These are phyloP conservation scores for Hypoxylon sp. DNA, from an alignment of 2,329 filamentous ascomycete species.

Conservation along the genomic window DNA sequence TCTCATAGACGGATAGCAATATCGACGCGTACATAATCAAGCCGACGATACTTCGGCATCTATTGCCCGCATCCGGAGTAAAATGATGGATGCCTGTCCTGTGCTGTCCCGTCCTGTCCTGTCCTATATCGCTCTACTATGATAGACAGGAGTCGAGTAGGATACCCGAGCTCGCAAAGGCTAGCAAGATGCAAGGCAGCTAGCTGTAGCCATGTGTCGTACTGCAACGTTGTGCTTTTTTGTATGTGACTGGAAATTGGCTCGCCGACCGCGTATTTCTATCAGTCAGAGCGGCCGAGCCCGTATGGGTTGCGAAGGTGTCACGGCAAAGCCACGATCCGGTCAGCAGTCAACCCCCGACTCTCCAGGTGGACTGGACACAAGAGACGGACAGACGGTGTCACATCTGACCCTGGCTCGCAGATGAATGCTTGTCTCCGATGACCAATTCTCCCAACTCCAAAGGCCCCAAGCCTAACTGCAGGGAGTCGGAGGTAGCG, in stretches of 20 bases:
- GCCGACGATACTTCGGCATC: neutral
- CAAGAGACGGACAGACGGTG: conserved; percentile 8
- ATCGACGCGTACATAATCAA: neutral
- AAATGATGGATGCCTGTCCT: neutral
- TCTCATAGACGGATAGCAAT: conserved; percentile 4
- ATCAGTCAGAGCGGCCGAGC: neutral
- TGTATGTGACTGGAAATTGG: too few species aligned
- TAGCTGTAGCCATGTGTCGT: too few species aligned
- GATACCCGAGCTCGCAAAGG: too few species aligned
- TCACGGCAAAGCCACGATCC: conserved; percentile 37
- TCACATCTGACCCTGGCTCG: conserved; percentile 28
- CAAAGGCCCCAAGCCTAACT: neutral
- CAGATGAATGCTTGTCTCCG: conserved; percentile 37
- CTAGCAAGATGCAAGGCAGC: too few species aligned
- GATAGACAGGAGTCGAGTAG: neutral
- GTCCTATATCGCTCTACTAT: too few species aligned
- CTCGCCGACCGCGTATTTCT: conserved; percentile 13
- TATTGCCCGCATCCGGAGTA: conserved; percentile 7
- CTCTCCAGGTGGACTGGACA: conserved; percentile 34
- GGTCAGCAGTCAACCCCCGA: conserved; percentile 39
- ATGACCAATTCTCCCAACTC: conserved; percentile 34
- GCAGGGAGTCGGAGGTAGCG: conserved; percentile 28
- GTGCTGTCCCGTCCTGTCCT: neutral
- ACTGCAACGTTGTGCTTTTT: too few species aligned
- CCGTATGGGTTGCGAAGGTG: conserved; percentile 19